Base-by-base conservation (phyloP, 495 filamentous ascomycete genomes). In the Aspergillus indologenus region DNA sequence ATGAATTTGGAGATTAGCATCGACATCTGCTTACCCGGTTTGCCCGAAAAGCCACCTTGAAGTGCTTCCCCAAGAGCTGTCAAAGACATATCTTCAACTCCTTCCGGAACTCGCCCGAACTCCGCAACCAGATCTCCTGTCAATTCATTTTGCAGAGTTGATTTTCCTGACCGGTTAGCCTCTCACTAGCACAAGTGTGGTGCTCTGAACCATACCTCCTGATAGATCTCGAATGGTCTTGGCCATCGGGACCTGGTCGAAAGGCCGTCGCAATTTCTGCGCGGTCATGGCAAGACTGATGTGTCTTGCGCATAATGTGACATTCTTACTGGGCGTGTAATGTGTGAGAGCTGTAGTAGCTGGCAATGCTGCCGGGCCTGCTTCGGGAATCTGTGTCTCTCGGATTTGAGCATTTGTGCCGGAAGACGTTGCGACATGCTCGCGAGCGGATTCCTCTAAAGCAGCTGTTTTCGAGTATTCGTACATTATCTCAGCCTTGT, bases 41-140 rank as follows among this genome's bases (percentile, higher is more conserved):
- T 91, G 50, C 94, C 92, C 70, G 93, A 90, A 77, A 98, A 98
- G 18, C 92, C 96, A 24, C 89, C 84, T 74, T 97, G 92, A 85
- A 99, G 95, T 9, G 91, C 79, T 51, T 89, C 90, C 71, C 91
- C 90, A 44, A 99, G 79, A 76, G 96, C 91, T 63, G 96, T 90
- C 43, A 99, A 79, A 20, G 93, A 90, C 43, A 87, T 91, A 75
- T 99, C 94, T 83, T 99, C 94, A 34, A 94, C 92, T 75, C 97
- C 97, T 75, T 98, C 94, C 31, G 94, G 94, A 11, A 94, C 96
- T 18, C 90, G 95, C 19, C 94, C 94, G 64, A 99, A 99, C 74
- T 99, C 94, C 68, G 96, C 96, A 68, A 93, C 91, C 63, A 99
- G 75, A 67, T 98, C 94, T 66, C 90, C 89, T 4, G 95, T 84